Evolutionary conservation across 2,329 filamentous ascomycete genomes (phyloP), one percentile per base, ranked within the genome.

Genomic region (Didymella arachidicola): DNA sequence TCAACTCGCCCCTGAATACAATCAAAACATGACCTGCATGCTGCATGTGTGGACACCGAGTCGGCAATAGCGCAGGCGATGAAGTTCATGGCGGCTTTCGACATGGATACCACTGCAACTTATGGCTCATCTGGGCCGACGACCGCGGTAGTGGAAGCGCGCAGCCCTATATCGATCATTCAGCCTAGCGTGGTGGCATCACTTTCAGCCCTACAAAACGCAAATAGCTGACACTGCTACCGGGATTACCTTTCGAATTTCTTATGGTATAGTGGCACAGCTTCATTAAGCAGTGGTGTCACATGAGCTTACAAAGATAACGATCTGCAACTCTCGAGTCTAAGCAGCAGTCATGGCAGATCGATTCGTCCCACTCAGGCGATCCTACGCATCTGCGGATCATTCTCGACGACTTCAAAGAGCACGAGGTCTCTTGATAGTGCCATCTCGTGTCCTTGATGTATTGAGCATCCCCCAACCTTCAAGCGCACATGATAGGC

Each of bases 1-100:
- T 53, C 45, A 50, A 19, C 18, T 53, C 26, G 49, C 44, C 44
- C 44, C 44, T 49, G 49, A 8, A 34, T 41, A 30, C 26, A 38
- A 53, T 47, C 55, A 26, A 7, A 32, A 32, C 30, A 6, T 32
- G 30, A n/a, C 30, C 29, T 42, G 44, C 43, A 48, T 16, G 38
- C 12, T 19, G 38, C n/a, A 25, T 4, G 6, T 46, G 18, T 30
- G 30, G 2, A 14, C 1, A 41, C 36, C n/a, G 25, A 12, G 26
- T 43, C 36, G 50, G 39, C 14, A 26, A 45, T 45, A 44, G 29
- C 8, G 38, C 44, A 19, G n/a, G 30, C 25, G 6, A 7, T 39
- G 29, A n/a, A 25, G 27, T 25, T 10, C n/a, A 8, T 41, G 2
- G 22, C 39, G 12, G 26, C 7, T 39, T 16, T 18, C 10, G 16